A percentile compares a stretch with the other conserved stretches of the same genome.
Conservation (phyloP, 306 rosid genomes). For the Gleditsia sinensis region DNA sequence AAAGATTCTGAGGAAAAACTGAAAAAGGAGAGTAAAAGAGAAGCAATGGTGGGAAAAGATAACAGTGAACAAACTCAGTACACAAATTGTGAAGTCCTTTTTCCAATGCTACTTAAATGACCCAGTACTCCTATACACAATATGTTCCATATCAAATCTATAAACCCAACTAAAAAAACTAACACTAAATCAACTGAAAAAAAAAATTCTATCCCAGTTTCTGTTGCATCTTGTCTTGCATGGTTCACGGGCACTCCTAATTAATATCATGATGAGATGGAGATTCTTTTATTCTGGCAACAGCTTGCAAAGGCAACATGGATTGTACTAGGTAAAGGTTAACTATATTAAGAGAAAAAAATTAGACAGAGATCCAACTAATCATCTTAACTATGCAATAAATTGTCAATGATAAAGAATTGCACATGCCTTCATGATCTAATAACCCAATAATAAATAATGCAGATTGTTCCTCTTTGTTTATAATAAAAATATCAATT, state of each 20-base stretch:
- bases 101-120: background rate
- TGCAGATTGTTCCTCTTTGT: background rate
- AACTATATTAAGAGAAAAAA: background rate
- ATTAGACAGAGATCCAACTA: background rate
- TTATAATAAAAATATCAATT: background rate
- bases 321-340: background rate
- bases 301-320: slow-evolving; percentile 1
- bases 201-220: background rate
- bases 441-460: background rate
- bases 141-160: slow-evolving; percentile 12
- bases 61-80: background rate
- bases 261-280: background rate
- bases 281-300: background rate
- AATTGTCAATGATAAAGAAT: background rate
- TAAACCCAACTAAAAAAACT: background rate
- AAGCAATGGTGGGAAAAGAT: background rate
- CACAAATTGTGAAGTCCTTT: background rate
- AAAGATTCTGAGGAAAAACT: background rate
- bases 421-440: background rate
- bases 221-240: background rate
- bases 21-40: background rate
- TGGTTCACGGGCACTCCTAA: background rate
- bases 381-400: background rate
- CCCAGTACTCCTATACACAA: background rate
- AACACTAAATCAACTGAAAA: too few species aligned